Base-by-base conservation (phyloP, 2,329 filamentous ascomycete genomes). In the Cladorrhinum sp. region DNA sequence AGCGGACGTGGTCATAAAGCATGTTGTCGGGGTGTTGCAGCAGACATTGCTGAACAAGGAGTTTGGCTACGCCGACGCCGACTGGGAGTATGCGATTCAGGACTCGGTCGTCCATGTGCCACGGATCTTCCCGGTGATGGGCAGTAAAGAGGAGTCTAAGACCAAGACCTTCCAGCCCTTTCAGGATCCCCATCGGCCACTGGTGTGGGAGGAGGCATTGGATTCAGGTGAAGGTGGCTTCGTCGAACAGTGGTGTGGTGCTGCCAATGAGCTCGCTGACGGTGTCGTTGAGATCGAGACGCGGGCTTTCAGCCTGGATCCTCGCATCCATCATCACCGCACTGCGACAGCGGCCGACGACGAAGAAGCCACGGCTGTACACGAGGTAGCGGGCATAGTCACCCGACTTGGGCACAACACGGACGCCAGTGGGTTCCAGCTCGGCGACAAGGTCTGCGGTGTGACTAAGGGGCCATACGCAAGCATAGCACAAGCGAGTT, bases 1-100 rank as follows among this genome's bases (percentile, higher is more conserved):
- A 53, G 57, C 3, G 67, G 66, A 64, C 50, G 63, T 16, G 12
- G 1, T 1, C 60, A 61, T 24, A 66, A 59, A 20, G 1, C 53
- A 63, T 33, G 54, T 67, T 20, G 12, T 63, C 6, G 59, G 60
- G 12, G 64, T 66, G 2, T 24, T 68, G 9, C 6, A 58, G 46
- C 62, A 68, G 20, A 58, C 23, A 12, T 65, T 69, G n/a, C n/a
- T 10, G 16, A 46, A 36, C 5, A 21, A 48, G 1, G 61, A 59
- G 7, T 14, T 46, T 6, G 21, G 10, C 49, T 1, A 33, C 48
- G 7, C 21, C 61, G 2, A 51, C 49, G 49, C 49, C 49, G 67
- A 68, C 1, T 64, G 59, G 48, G 66, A 69, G 52, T 69, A 67
- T 55, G 60, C 62, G 2, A 65, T 67, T 18, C 60, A 65, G 51